phyloP scores from a whole-genome alignment of 2,329 filamentous ascomycete species.

The Hypoxylon sp. region DNA sequence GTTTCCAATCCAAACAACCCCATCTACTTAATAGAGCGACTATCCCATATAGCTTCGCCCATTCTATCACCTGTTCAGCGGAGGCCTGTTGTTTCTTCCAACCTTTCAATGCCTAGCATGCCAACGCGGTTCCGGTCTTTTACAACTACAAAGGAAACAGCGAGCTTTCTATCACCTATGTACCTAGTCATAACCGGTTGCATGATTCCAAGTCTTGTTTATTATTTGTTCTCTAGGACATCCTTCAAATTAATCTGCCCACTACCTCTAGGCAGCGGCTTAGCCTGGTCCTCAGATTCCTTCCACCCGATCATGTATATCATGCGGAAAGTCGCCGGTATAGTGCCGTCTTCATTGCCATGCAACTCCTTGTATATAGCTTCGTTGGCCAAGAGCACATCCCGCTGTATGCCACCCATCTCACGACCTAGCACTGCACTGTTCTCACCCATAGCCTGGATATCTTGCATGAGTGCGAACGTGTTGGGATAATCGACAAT shows the following conservation, averaged over 20 bases:
- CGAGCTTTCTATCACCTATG: too few relatives aligned
- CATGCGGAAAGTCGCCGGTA: conserved; percentile 91
- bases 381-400: conserved; percentile 87
- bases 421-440: conserved; percentile 90
- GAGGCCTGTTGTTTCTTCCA: too few relatives aligned
- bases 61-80: too few relatives aligned
- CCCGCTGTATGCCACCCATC: conserved; percentile 77
- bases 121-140: too few relatives aligned
- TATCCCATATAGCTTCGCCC: too few relatives aligned
- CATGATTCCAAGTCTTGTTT: conserved; percentile 3
- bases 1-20: too few relatives aligned
- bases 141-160: too few relatives aligned
- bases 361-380: conserved; percentile 89
- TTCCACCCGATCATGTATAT: conserved; percentile 99
- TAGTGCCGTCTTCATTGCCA: conserved; percentile 77
- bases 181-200: neutral
- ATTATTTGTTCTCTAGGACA: conserved; percentile 63
- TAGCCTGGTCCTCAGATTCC: conserved; percentile 77
- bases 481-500: conserved; percentile 92
- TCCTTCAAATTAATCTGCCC: conserved; percentile 91
- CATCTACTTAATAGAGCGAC: too few relatives aligned
- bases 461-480: conserved; percentile 90
- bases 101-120: too few relatives aligned
- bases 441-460: conserved; percentile 95
- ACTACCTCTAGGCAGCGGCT: conserved; percentile 84